Evolutionary conservation across 148 eudicot species (phyloP), one percentile per base, ranked within the genome.

Genomic region (Dianthus caryophyllus): DNA sequence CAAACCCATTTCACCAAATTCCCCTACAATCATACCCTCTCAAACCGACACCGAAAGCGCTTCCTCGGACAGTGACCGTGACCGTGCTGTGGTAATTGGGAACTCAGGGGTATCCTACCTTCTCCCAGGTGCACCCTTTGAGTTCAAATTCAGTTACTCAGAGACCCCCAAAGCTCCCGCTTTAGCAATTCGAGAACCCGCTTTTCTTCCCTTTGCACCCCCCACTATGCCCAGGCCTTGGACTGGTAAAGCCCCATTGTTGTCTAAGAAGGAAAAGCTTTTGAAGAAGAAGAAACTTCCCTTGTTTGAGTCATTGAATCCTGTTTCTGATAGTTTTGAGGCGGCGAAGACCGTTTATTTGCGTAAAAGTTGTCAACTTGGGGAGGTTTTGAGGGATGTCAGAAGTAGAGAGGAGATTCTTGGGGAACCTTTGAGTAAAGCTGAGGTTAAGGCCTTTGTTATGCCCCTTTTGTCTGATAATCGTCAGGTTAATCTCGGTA

Each of bases 231-330:
- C 95, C 0, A 49, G 98, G 17, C 98, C 98, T 3, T 89, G 98
- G 98, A 93, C 98, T 6, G 98, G 98, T 13, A 93, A 93, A 68
- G 88, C 96, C 4, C 98, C 98, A 0, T 54, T 93, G 83, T 87
- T 84, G 76, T 73, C 62, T 1, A 77, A 75, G 73, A 71, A 38
- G 20, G 75, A 80, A 61, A 77, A 81, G 67, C 43, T 68, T 39
- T 9, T 78, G 75, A 67, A 76, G 38, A 86, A 74, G 71, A 83
- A 81, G 54, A 82, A 79, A 21, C 80, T 93, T 27, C 81, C 76
- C 44, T 71, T 93, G 71, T 84, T 85, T 64, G 88, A 85, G 51
- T 76, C 88, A 6, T 69, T 78, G 15, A 75, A 77, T 22, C 70
- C 78, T 6, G 43, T 46, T 22, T 47, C 48, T 17, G 27, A 38